These are phyloP conservation scores for Arabis alpina DNA, from an alignment of 345 rosid species.

Conservation along the genomic window DNA sequence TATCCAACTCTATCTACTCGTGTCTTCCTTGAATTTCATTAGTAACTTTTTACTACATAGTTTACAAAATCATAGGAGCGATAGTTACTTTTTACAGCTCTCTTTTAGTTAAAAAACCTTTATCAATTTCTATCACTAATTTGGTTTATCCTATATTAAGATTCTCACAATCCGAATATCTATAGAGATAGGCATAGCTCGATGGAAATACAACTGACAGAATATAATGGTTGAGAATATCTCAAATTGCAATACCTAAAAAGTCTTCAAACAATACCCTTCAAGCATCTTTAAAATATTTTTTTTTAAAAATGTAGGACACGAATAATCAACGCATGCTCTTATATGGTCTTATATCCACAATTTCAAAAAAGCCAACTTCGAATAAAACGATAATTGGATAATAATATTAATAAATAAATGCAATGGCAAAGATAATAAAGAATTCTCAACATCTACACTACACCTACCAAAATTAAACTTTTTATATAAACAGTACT, in stretches of 20 bases:
- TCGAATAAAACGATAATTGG: slow-evolving; percentile 1
- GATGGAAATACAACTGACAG: neutral
- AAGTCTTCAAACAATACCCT: slow-evolving; percentile 28
- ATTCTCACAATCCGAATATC: neutral
- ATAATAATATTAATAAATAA: slow-evolving; percentile 2
- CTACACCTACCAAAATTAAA: slow-evolving; percentile 24
- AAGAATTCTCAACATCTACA: neutral
- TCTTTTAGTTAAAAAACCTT: too few species aligned
- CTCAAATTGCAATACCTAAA: slow-evolving; percentile 16
- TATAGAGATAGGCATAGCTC: slow-evolving; percentile 24
- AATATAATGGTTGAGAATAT: slow-evolving; percentile 22
- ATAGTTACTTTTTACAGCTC: too few species aligned
- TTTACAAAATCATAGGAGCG: too few species aligned
- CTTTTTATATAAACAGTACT: slow-evolving; percentile 37
- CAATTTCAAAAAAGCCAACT: neutral
- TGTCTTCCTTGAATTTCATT: neutral
- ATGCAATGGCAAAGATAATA: slow-evolving; percentile 13
- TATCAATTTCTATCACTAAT: too few species aligned
- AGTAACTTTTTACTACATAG: too few species aligned
- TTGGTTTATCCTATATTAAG: too few species aligned
- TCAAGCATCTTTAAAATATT: slow-evolving; percentile 27
- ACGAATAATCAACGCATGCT: slow-evolving; percentile 33
- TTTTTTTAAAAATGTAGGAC: neutral
- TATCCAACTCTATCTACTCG: neutral
- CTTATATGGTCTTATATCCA: neutral